Evolutionary conservation across 352 stramenopile genomes (phyloP).

Genomic region (Pythium oligandrum): DNA sequence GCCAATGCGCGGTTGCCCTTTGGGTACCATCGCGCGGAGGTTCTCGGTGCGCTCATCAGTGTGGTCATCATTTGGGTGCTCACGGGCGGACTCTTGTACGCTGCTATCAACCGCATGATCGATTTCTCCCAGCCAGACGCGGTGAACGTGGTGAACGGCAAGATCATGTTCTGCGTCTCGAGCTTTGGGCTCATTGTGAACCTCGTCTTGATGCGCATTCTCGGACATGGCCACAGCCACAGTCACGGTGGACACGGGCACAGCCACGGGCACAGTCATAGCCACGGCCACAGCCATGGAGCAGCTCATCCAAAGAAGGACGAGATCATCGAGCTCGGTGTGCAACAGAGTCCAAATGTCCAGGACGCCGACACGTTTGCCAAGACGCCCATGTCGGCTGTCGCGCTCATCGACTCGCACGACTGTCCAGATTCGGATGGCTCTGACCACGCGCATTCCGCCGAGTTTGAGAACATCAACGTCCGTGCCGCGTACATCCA

Average conservation of each 20-base stretch:
- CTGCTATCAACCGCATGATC: slow-evolving; percentile 87
- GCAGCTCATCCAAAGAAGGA: slow-evolving; percentile 15
- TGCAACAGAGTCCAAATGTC: slow-evolving; percentile 41
- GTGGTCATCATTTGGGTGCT: slow-evolving; percentile 94
- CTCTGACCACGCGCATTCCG: slow-evolving; percentile 17
- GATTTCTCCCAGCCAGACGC: slow-evolving; percentile 29
- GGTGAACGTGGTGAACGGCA: slow-evolving; percentile 83
- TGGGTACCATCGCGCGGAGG: slow-evolving; percentile 95
- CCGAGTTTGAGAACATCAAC: slow-evolving; percentile 90
- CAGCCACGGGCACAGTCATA: slow-evolving; percentile 28
- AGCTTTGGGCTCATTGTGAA: slow-evolving; percentile 94
- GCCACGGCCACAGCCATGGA: slow-evolving; percentile 23
- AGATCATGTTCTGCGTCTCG: slow-evolving; percentile 94
- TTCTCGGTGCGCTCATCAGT: slow-evolving; percentile 93
- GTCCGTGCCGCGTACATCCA: slow-evolving; percentile 98
- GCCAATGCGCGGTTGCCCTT: slow-evolving; percentile 83
- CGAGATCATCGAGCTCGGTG: slow-evolving; percentile 18
- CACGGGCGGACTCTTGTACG: slow-evolving; percentile 88
- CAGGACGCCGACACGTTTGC: slow-evolving; percentile 38
- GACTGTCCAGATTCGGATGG: slow-evolving; percentile 12
- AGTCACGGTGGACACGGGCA: slow-evolving; percentile 40
- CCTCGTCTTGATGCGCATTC: slow-evolving; percentile 90
- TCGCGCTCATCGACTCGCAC: slow-evolving; percentile 56
- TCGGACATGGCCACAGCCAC: slow-evolving; percentile 72
- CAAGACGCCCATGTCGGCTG: slow-evolving; percentile 73